Conservation (phyloP, 2,329 filamentous ascomycete genomes). For the Claviceps citrina region DNA sequence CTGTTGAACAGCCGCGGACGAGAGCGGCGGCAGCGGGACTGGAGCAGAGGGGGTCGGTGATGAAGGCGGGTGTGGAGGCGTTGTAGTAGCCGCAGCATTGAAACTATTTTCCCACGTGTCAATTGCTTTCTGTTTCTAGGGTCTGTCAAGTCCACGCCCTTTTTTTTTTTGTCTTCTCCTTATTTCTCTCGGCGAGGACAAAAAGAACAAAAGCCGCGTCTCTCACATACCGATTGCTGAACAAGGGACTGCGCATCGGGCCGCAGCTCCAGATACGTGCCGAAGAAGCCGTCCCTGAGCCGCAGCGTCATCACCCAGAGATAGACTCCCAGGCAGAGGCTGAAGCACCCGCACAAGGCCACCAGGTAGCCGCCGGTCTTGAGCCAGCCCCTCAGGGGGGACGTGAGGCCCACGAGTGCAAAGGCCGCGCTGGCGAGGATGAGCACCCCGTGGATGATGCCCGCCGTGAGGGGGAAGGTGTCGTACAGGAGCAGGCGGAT, state of each 20-base stretch:
- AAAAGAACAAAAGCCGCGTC: not conserved
- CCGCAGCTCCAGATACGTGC: slow-evolving; percentile 45
- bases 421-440: slow-evolving; percentile 55
- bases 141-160: slow-evolving; percentile 2
- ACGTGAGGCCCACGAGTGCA: slow-evolving; percentile 56
- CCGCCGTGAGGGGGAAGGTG: slow-evolving; percentile 44
- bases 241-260: slow-evolving; percentile 48
- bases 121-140: no score
- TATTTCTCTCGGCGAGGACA: not conserved
- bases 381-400: slow-evolving; percentile 52
- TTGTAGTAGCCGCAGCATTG: slow-evolving; percentile 69
- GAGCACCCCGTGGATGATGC: slow-evolving; percentile 56
- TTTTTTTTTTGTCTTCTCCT: not conserved
- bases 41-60: slow-evolving; percentile 51
- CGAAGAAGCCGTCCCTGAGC: slow-evolving; percentile 45
- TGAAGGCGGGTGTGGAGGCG: slow-evolving; percentile 54
- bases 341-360: slow-evolving; percentile 46
- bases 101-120: no score
- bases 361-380: slow-evolving; percentile 53
- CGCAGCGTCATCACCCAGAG: slow-evolving; percentile 61
- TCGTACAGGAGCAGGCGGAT: slow-evolving; percentile 37
- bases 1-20: slow-evolving; percentile 51
- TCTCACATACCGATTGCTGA: slow-evolving; percentile 45
- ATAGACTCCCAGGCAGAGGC: slow-evolving; percentile 47
- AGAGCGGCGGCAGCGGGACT: slow-evolving; percentile 56